Percentiles rank a stretch among this genome's conserved stretches.
Evolutionary conservation across 208 protist genomes (phyloP).

Genomic region (Entamoeba histolytica): DNA sequence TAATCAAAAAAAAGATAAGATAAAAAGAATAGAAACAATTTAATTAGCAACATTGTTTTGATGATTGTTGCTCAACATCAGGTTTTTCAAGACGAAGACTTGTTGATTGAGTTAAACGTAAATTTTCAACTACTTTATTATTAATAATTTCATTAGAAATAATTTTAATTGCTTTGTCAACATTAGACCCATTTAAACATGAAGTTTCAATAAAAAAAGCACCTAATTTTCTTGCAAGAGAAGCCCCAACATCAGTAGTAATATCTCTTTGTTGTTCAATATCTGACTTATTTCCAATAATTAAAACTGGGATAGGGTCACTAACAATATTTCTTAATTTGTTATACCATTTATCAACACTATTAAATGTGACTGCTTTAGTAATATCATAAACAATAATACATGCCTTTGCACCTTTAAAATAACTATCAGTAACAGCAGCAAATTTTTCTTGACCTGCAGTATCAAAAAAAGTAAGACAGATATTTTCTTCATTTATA

Average conservation of each 20-base stretch:
- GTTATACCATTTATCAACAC: not conserved
- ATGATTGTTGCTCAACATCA: not conserved
- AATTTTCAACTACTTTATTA: not conserved
- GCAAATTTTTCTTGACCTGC: conserved; percentile 29
- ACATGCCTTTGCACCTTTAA: conserved; percentile 41
- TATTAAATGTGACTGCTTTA: not conserved
- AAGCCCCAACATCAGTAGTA: not conserved
- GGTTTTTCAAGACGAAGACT: not conserved
- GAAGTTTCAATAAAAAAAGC: not conserved
- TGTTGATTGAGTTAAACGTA: not conserved
- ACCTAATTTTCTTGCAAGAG: not conserved
- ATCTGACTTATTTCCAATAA: not conserved
- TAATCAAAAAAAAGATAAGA: too few species aligned
- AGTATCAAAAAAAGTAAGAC: not conserved
- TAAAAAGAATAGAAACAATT: too few species aligned
- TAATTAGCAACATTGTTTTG: not conserved
- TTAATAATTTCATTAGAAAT: not conserved
- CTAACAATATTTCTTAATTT: not conserved
- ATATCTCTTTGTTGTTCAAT: not conserved
- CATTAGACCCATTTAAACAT: not conserved
- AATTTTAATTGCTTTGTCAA: not conserved
- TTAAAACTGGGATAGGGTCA: not conserved
- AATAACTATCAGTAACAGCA: conserved; percentile 42
- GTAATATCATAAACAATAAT: conserved; percentile 40
- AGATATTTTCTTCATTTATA: not conserved